Evolutionary conservation across 2,329 filamentous ascomycete genomes (phyloP), one percentile per base, ranked within the genome.

Genomic region (Pseudogymnoascus sp.): DNA sequence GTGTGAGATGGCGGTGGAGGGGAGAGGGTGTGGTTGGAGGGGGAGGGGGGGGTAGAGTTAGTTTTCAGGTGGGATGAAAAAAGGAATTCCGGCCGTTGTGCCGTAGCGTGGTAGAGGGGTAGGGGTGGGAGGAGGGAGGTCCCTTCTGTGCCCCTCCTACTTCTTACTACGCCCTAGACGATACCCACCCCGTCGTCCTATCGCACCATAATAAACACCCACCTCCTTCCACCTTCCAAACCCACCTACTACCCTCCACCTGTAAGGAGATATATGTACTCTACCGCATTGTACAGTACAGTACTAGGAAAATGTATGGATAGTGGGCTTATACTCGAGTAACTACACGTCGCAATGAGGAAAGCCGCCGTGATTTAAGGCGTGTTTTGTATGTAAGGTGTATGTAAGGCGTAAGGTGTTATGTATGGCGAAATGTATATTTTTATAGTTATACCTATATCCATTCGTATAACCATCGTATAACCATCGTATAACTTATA

Each of bases 31-130:
- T 51, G 43, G 43, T 51, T 51, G 43, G 34, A 13, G 13, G 34
- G 34, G 34, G n/a, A n/a, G 5, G 34, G 34, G 13, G 34, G 25
- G 21, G 45, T 23, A 23, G 19, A 54, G 45, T 6, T 54, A 28
- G 21, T 54, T 54, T 23, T 54, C 21, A 54, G 45, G 45, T 54
- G 45, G 45, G 45, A 54, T 54, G 45, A 54, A 54, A 54, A 54
- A 54, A 23, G 45, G 45, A 54, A 54, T 14, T 54, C 21, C 19
- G 45, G 11, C 45, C 19, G 45, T 28, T 28, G 45, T 54, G 45
- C 45, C 45, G 19, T 28, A 23, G 45, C 45, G 45, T 54, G 25
- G 45, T 54, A 11, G 36, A 39, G 36, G 36, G 36, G 36, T 39
- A 39, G 36, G 36, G 36, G 36, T 31, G 28, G 14, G 36, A 39